Conservation (phyloP, 2,329 filamentous ascomycete species). For the Apiospora koreana region DNA sequence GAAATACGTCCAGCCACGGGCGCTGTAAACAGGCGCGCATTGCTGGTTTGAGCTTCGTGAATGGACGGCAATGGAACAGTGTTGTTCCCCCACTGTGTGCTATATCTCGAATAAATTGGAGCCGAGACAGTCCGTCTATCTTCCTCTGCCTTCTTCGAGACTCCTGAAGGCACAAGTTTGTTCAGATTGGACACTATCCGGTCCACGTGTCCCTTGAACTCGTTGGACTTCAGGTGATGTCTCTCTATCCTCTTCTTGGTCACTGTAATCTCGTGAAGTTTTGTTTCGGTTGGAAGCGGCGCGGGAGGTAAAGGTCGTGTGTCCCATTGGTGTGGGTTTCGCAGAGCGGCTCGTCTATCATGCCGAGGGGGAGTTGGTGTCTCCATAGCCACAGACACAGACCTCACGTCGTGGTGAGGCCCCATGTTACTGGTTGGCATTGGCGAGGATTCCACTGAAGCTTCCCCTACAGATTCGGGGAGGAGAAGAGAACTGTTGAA, state of each 20-base stretch:
- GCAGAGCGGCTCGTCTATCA: slow-evolving; percentile 14
- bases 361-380: slow-evolving; percentile 19
- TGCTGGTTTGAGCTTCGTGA: slow-evolving; percentile 39
- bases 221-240: slow-evolving; percentile 3
- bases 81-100: slow-evolving; percentile 37
- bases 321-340: slow-evolving; percentile 38
- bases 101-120: slow-evolving; percentile 46
- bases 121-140: slow-evolving; percentile 54
- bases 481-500: slow-evolving; percentile 69
- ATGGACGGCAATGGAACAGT: slow-evolving; percentile 49
- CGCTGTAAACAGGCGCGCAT: slow-evolving; percentile 48
- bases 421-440: background rate
- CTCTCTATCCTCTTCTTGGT: slow-evolving; percentile 22
- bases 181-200: slow-evolving; percentile 22
- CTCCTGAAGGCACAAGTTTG: slow-evolving; percentile 11
- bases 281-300: slow-evolving; percentile 38
- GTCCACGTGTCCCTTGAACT: slow-evolving; percentile 19
- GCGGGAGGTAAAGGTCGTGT: slow-evolving; percentile 52
- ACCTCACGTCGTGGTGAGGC: slow-evolving; percentile 2
- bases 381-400: slow-evolving; percentile 12
- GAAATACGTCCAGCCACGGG: slow-evolving; percentile 32
- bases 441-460: background rate
- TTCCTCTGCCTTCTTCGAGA: slow-evolving; percentile 25
- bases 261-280: slow-evolving; percentile 25
- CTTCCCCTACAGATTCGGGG: slow-evolving; percentile 15